Percentiles rank a stretch among this genome's conserved stretches.
Evolutionary conservation across 371 early-diverging fungal genomes (phyloP).

Genomic region (Lichtheimia ramosa): DNA sequence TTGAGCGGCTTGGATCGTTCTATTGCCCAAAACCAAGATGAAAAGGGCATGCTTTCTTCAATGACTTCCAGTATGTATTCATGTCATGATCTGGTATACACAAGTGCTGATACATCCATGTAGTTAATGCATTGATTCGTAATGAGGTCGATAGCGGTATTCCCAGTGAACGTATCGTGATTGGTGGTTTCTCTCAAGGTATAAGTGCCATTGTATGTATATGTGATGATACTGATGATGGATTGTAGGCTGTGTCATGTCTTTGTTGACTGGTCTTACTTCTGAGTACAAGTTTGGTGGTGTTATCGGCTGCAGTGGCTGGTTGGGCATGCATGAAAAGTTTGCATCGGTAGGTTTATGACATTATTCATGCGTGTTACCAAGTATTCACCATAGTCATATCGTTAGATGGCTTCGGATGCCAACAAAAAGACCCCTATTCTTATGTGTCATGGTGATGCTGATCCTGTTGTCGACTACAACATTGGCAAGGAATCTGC

Average conservation of each 20-base stretch:
- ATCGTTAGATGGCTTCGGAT: slow-evolving; percentile 55
- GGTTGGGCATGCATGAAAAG: slow-evolving; percentile 70
- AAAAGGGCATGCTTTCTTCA: slow-evolving; percentile 73
- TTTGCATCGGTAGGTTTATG: slow-evolving; percentile 39
- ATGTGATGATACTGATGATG: neutral
- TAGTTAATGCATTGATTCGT: slow-evolving; percentile 72
- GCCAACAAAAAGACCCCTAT: slow-evolving; percentile 81
- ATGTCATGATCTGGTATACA: neutral
- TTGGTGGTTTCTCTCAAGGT: slow-evolving; percentile 97
- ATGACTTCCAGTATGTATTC: slow-evolving; percentile 48
- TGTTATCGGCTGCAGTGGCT: slow-evolving; percentile 77
- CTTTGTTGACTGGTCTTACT: slow-evolving; percentile 75
- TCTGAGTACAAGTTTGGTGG: slow-evolving; percentile 68
- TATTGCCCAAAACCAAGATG: slow-evolving; percentile 65
- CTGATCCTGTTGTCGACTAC: slow-evolving; percentile 77
- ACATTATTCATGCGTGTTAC: neutral
- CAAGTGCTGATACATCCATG: neutral
- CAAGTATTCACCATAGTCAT: neutral
- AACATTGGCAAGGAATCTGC: slow-evolving; percentile 71
- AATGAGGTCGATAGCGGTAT: slow-evolving; percentile 82
- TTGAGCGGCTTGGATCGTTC: slow-evolving; percentile 58
- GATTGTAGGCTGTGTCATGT: slow-evolving; percentile 63
- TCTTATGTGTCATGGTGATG: slow-evolving; percentile 87
- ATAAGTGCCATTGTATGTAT: neutral
- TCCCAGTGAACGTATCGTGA: slow-evolving; percentile 79